A percentile compares a stretch with the other conserved stretches of the same genome.
Evolutionary conservation across 2,329 filamentous ascomycete genomes (phyloP).

Genomic region (Fusarium denticulatum): DNA sequence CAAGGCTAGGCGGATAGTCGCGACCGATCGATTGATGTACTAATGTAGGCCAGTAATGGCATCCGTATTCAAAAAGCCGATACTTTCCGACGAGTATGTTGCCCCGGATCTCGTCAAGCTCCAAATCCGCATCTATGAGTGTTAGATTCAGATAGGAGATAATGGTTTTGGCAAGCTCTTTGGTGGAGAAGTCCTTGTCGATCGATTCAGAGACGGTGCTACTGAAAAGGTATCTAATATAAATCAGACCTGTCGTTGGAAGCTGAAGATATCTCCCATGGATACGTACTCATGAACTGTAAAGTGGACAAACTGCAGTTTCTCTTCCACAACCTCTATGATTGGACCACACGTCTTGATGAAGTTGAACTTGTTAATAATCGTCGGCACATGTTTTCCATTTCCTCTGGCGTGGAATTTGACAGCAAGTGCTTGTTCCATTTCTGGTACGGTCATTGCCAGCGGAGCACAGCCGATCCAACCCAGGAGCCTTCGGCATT

Average conservation of each 20-base stretch:
- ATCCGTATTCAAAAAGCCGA: neutral
- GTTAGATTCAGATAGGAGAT: neutral
- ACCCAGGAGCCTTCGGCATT: constrained; percentile 21
- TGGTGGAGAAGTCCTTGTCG: neutral
- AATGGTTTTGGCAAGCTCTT: neutral
- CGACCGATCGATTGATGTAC: neutral
- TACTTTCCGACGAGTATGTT: neutral
- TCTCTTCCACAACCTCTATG: constrained; percentile 8
- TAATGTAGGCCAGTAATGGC: neutral
- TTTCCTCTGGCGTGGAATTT: neutral
- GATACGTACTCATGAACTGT: neutral
- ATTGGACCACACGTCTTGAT: constrained; percentile 9
- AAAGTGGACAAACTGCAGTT: constrained; percentile 27
- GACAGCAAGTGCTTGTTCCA: constrained; percentile 8
- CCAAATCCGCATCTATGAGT: neutral
- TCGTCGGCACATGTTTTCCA: neutral
- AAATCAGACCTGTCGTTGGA: neutral
- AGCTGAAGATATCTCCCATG: neutral
- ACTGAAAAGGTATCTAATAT: neutral
- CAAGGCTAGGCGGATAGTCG: neutral
- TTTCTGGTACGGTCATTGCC: neutral
- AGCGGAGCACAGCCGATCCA: constrained; percentile 13
- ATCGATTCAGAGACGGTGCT: neutral
- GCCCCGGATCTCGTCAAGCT: neutral
- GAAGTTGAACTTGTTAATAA: neutral